phyloP scores from a whole-genome alignment of 768 basidiomycete species.

The Fistulinella prunicolor region DNA sequence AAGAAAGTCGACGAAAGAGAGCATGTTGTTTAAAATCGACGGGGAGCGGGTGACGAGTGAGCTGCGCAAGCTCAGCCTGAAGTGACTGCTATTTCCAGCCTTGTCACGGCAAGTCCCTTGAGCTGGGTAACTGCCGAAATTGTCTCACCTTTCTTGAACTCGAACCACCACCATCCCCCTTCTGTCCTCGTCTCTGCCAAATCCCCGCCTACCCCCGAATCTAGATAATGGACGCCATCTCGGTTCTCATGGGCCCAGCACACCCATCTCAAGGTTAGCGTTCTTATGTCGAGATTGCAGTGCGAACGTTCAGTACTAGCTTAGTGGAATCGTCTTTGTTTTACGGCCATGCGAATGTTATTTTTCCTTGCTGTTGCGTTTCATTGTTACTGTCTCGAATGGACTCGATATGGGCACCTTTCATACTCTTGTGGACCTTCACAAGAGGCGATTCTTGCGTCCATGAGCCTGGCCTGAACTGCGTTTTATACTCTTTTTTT shows the following conservation, averaged over 20 bases:
- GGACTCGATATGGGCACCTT: neutral
- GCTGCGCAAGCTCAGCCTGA: neutral
- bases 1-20: conserved; percentile 38
- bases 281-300: neutral
- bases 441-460: neutral
- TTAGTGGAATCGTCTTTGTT: neutral
- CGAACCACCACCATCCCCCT: conserved; percentile 32
- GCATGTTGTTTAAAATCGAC: conserved; percentile 26
- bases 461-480: neutral
- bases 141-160: conserved; percentile 26
- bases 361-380: neutral
- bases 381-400: neutral
- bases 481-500: no score
- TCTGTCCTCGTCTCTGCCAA: neutral
- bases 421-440: neutral
- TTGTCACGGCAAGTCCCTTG: conserved; percentile 31
- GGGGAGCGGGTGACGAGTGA: neutral
- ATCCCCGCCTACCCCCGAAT: neutral
- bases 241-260: neutral
- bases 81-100: conserved; percentile 7
- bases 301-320: neutral
- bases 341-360: neutral
- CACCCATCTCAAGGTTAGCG: neutral
- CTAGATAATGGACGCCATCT: neutral
- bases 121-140: conserved; percentile 21